Percentiles rank a stretch among this genome's conserved stretches.
phyloP scores from a whole-genome alignment of 2,329 filamentous ascomycete genomes.

The Samsoniella hepiali region DNA sequence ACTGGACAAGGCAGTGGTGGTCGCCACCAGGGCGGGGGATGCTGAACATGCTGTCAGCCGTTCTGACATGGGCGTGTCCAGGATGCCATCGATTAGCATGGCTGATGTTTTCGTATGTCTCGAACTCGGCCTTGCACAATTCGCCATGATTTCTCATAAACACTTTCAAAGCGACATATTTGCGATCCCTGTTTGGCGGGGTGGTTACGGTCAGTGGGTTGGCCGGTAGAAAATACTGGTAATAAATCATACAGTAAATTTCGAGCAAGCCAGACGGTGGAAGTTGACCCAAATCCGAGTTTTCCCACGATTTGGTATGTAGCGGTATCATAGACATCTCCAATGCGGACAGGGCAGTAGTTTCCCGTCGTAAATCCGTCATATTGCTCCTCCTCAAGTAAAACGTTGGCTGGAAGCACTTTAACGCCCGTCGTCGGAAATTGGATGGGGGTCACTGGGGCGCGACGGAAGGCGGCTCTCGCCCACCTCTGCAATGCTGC shows the following conservation, averaged over 20 bases:
- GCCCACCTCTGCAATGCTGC: no score
- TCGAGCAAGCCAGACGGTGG: background rate
- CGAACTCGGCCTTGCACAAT: background rate
- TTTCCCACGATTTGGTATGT: background rate
- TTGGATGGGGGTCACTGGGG: background rate
- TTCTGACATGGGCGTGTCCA: constrained; percentile 30
- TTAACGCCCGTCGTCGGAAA: background rate
- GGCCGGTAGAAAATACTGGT: background rate
- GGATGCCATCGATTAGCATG: constrained; percentile 11
- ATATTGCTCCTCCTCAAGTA: background rate
- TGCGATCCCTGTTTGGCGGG: background rate
- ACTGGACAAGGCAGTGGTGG: constrained; percentile 36
- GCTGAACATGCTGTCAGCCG: constrained; percentile 30
- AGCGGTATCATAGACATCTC: background rate
- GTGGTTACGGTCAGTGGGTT: background rate
- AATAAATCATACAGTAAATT: background rate
- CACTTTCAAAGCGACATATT: background rate
- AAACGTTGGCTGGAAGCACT: background rate
- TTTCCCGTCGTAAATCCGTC: background rate
- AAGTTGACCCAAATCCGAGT: background rate
- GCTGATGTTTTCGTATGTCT: background rate
- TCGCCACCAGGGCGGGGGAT: constrained; percentile 25
- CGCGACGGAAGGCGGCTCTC: background rate
- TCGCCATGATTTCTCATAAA: background rate
- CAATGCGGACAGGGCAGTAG: background rate